Evolutionary conservation across 192 early-diverging fungal genomes (phyloP).

Genomic region (Endogone sp.): DNA sequence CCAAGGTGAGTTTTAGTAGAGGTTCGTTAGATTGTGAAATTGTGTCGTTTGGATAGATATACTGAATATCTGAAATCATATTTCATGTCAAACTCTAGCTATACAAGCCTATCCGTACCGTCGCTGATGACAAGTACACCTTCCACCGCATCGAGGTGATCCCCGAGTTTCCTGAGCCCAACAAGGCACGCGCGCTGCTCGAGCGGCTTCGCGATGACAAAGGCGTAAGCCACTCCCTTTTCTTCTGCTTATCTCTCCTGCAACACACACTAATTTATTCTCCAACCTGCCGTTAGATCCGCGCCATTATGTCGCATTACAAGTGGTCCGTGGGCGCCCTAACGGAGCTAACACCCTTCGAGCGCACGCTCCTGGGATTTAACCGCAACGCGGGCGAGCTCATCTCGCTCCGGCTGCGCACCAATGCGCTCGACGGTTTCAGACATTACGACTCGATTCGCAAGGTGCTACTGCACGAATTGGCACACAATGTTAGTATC

Average conservation of each 20-base stretch:
- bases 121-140: conserved; percentile 38
- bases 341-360: conserved; percentile 65
- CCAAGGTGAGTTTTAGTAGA: neutral
- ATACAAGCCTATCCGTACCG: neutral
- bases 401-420: conserved; percentile 74
- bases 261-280: neutral
- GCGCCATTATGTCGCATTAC: conserved; percentile 50
- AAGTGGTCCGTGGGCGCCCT: conserved; percentile 65
- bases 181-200: conserved; percentile 53
- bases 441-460: conserved; percentile 63
- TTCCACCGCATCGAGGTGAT: conserved; percentile 58
- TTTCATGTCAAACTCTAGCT: neutral
- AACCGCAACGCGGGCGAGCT: conserved; percentile 64
- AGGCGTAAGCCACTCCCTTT: conserved; percentile 25
- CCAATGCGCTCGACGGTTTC: conserved; percentile 74
- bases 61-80: neutral
- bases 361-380: conserved; percentile 66
- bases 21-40: neutral
- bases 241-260: neutral
- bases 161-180: conserved; percentile 44
- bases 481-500: conserved; percentile 62
- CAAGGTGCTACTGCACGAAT: conserved; percentile 73
- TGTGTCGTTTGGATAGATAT: neutral
- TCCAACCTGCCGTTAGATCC: conserved; percentile 22
- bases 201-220: conserved; percentile 63